A percentile compares a stretch with the other conserved stretches of the same genome.
Evolutionary conservation across 2,329 filamentous ascomycete species (phyloP).

Genomic region (Myrmaecium sp.): DNA sequence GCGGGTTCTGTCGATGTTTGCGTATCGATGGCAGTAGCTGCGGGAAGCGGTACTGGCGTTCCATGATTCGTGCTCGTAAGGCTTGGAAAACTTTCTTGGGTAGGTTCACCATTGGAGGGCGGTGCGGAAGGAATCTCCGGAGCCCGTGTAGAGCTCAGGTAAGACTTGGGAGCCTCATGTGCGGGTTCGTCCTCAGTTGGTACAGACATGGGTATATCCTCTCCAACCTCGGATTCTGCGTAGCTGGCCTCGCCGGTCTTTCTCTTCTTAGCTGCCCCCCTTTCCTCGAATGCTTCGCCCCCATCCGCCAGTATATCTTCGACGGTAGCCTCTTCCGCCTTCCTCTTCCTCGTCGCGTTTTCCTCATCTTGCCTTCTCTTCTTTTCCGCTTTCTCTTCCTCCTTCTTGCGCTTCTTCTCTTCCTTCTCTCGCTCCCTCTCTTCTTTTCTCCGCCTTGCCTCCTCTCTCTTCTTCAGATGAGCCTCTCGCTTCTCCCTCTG

Average conservation of each 20-base stretch:
- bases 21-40: too few species aligned
- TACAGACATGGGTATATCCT: too few species aligned
- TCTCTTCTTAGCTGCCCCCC: background rate
- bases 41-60: too few species aligned
- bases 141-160: conserved; percentile 1
- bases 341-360: background rate
- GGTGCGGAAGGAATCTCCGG: background rate
- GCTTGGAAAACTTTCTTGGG: too few species aligned
- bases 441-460: background rate
- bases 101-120: too few species aligned
- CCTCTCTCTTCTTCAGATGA: background rate
- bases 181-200: background rate
- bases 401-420: background rate
- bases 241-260: background rate
- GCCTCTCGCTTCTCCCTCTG: background rate
- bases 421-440: background rate
- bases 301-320: background rate
- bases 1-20: too few species aligned
- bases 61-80: too few species aligned
- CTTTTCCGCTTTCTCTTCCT: background rate
- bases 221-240: background rate
- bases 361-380: background rate
- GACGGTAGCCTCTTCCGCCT: background rate
- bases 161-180: background rate
- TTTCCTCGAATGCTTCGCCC: background rate